Percentiles rank a stretch among this genome's conserved stretches.
phyloP scores from a whole-genome alignment of 2,329 filamentous ascomycete genomes.

The Aureobasidium sp. region DNA sequence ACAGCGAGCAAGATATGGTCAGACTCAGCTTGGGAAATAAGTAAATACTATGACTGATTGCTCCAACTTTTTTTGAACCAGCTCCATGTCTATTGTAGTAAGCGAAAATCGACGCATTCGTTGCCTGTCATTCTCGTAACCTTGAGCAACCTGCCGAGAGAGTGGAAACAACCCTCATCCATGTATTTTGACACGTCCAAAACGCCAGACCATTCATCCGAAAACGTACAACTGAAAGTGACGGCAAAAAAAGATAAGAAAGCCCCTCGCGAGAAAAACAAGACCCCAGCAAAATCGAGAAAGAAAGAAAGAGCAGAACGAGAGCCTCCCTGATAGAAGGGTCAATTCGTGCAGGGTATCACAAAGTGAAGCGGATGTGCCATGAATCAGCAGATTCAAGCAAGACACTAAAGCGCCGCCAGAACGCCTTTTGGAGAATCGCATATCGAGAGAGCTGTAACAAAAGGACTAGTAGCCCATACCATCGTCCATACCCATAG shows the following conservation, averaged over 20 bases:
- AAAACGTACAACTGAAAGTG: neutral
- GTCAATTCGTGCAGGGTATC: conserved; percentile 8
- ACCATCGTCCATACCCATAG: conserved; percentile 46
- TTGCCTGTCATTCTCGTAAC: conserved; percentile 4
- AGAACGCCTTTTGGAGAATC: neutral
- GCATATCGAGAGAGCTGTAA: neutral
- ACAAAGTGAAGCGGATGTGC: conserved; percentile 7
- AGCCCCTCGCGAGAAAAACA: neutral
- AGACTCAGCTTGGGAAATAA: neutral
- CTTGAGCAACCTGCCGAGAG: neutral
- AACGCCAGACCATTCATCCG: neutral
- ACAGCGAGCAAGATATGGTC: neutral
- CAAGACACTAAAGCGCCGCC: neutral
- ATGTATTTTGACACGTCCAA: neutral
- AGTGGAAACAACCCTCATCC: neutral
- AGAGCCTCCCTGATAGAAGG: neutral
- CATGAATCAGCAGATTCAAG: neutral
- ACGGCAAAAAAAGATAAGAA: neutral
- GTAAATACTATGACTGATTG: neutral
- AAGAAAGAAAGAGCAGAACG: neutral
- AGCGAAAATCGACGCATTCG: neutral
- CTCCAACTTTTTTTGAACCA: neutral
- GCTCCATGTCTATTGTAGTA: neutral
- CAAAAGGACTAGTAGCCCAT: conserved; percentile 25
- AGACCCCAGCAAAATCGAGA: neutral